Conservation (phyloP, 495 filamentous ascomycete species). For the Lophiotrema nucula region DNA sequence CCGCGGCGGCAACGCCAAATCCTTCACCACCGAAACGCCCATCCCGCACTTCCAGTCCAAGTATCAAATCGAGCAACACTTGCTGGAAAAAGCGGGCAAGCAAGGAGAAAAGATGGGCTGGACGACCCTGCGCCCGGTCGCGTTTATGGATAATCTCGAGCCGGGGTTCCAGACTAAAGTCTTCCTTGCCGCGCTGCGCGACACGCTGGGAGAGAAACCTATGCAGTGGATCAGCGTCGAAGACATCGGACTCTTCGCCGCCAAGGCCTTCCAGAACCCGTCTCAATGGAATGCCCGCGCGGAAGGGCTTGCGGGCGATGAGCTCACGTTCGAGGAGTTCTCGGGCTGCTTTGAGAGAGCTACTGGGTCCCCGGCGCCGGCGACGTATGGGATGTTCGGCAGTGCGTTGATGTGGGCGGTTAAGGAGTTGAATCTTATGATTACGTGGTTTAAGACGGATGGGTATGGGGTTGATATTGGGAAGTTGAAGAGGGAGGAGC, state of each 20-base stretch:
- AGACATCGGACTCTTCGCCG: conserved; percentile 66
- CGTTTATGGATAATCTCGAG: conserved; percentile 66
- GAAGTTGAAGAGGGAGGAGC: conserved; percentile 51
- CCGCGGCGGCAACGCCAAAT: conserved; percentile 57
- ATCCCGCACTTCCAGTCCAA: conserved; percentile 65
- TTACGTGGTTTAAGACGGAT: conserved; percentile 60
- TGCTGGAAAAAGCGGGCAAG: conserved; percentile 46
- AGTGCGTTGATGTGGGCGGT: conserved; percentile 45
- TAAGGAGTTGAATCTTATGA: conserved; percentile 60
- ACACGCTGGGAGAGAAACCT: conserved; percentile 47
- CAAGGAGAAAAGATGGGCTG: conserved; percentile 48
- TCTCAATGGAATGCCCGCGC: conserved; percentile 47
- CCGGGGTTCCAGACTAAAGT: conserved; percentile 59
- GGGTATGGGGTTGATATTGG: conserved; percentile 62
- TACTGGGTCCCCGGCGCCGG: conserved; percentile 50
- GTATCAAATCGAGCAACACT: conserved; percentile 62
- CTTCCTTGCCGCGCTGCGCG: conserved; percentile 55
- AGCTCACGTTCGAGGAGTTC: conserved; percentile 53
- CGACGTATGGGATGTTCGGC: conserved; percentile 37
- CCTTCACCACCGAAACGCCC: conserved; percentile 55
- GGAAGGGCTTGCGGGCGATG: conserved; percentile 60
- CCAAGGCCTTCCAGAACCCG: conserved; percentile 57
- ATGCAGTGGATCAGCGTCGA: conserved; percentile 57
- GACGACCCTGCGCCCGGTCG: conserved; percentile 51
- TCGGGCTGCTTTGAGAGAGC: conserved; percentile 51